Evolutionary conservation across 1,284 basidiomycete species (phyloP), one percentile per base, ranked within the genome.

Genomic region (Flammula alnicola): DNA sequence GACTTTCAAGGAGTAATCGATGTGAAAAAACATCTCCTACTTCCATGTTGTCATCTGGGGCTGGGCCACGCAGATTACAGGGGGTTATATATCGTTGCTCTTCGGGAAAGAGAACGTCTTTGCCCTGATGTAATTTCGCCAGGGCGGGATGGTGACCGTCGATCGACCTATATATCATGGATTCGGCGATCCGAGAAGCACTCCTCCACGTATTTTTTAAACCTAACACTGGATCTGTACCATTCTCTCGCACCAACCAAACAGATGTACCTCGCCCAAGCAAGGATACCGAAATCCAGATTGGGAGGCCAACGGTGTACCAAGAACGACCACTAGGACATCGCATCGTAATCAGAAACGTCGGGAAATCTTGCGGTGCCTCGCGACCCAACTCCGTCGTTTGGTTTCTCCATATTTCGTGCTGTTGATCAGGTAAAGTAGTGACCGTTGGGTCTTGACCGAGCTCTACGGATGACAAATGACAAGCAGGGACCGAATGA

Each of bases 241-340:
- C 19, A 17, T 22, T 37, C 6, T 46, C 44, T 25, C 26, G 33
- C 10, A 56, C 45, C 27, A 46, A 25, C 50, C 54, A 55, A 22
- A 58, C 41, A 32, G 48, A 46, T 5, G 54, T 53, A 8, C 56
- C 54, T 25, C 52, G 47, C 25, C 54, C 54, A 30, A 58, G 48
- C 14, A 55, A 43, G 5, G 55, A 53, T 5, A 58, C 41, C n/a
- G 52, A 58, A 7, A 39, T 50, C 58, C 56, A 58, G 23, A 60
- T 49, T 12, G 51, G 58, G 14, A 46, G 42, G 4, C 56, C 56
- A 32, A 58, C 49, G 11, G 58, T 60, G 32, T 44, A 52, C 54
- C 54, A 58, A 14, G 44, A 40, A 27, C n/a, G 31, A 29, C 32
- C 19, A 14, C 33, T 16, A 26, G 23, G 25, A 19, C 26, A 31